Evolutionary conservation across 2,329 filamentous ascomycete species (phyloP).

Genomic region (Fusarium nematophilum): DNA sequence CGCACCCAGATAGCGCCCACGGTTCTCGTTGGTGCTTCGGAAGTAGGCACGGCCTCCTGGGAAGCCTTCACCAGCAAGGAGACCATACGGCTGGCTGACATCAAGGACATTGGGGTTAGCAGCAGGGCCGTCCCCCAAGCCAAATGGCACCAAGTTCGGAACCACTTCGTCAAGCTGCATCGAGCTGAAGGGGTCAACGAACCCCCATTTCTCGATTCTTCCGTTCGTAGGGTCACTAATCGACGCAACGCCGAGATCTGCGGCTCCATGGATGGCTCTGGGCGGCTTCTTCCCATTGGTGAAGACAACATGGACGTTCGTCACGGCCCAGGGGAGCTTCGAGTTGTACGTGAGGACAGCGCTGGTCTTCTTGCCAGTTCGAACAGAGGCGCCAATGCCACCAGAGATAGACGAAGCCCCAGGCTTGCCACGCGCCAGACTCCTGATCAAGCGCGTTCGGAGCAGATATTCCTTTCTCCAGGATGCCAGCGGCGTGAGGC

Average conservation of each 20-base stretch:
- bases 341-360: slow-evolving; percentile 89
- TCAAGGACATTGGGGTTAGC: slow-evolving; percentile 90
- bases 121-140: slow-evolving; percentile 81
- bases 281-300: slow-evolving; percentile 78
- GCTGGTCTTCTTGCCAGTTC: slow-evolving; percentile 72
- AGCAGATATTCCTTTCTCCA: slow-evolving; percentile 97
- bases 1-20: slow-evolving; percentile 78
- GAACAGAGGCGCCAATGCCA: slow-evolving; percentile 63
- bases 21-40: slow-evolving; percentile 77
- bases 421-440: slow-evolving; percentile 84
- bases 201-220: slow-evolving; percentile 84
- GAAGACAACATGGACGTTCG: slow-evolving; percentile 83
- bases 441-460: slow-evolving; percentile 84
- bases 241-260: slow-evolving; percentile 81
- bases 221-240: slow-evolving; percentile 81
- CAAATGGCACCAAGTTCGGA: slow-evolving; percentile 79
- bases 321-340: slow-evolving; percentile 81
- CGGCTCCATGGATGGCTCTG: slow-evolving; percentile 83
- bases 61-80: slow-evolving; percentile 86
- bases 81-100: slow-evolving; percentile 85
- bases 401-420: slow-evolving; percentile 62
- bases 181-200: slow-evolving; percentile 79
- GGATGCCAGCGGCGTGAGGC: slow-evolving; percentile 85
- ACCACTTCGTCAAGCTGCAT: slow-evolving; percentile 83
- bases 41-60: slow-evolving; percentile 86